Base-by-base conservation (phyloP, 345 rosid genomes). In the Aquilaria yunnanensis region DNA sequence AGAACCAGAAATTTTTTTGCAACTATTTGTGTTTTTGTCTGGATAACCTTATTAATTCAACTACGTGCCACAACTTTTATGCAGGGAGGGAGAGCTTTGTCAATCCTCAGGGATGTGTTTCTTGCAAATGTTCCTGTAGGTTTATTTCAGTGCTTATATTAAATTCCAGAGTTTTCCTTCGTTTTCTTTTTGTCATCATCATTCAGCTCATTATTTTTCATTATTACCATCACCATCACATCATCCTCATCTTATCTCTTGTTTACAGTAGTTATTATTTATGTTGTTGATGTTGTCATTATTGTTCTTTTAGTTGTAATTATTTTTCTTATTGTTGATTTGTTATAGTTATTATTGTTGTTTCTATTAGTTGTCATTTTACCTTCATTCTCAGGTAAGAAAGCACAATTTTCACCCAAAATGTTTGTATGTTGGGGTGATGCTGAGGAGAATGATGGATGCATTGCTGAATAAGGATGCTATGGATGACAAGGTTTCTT, bases 371-470 rank as follows among this genome's bases (percentile, higher is more conserved):
- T 37, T 37, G 43, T 74, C 61, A 63, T 23, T 23, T 23, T 23
- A 23, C 33, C 59, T 33, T 47, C 72, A 43, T 56, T 52, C 63
- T 52, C 59, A 90, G 98, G 94, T 90, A 61, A 74, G 52, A 51
- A 61, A 64, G 61, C 77, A 83, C 67, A 90, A 88, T 76, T 86
- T 86, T 67, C 96, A 81, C 51, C 96, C 83, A 61, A 93, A 93
- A 79, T 88, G 98, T 74, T 72, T 88, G 55, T 93, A 93, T 79
- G 98, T 88, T 69, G 96, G 86, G 50, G 97, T 93, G 51, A 93
- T 93, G 98, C 66, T 93, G 71, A 82, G 98, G 73, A 83, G 97
- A 67, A 85, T 93, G 84, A 73, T 93, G 85, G 98, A 93, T 70
- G 97, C 97, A 67, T 76, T 90, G 71, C 70, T 90, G 62, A 93